phyloP scores from a whole-genome alignment of 495 filamentous ascomycete genomes.

The Neurospora tetrasperma region DNA sequence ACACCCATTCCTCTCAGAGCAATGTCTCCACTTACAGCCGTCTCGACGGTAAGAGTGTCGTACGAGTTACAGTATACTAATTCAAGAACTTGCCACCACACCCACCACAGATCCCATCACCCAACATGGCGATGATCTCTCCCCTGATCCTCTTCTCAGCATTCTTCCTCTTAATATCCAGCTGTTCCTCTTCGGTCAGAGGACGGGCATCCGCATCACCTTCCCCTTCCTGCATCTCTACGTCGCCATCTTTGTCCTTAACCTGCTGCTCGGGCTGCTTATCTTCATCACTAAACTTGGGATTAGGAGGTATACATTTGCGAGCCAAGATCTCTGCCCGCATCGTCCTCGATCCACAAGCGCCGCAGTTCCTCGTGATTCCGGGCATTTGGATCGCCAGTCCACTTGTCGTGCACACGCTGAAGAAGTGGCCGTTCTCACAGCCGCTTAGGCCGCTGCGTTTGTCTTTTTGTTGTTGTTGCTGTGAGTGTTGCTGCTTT shows the following conservation, averaged over 20 bases:
- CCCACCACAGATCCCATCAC: conserved; percentile 28
- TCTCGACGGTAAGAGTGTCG: not conserved
- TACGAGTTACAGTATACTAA: conserved; percentile 2
- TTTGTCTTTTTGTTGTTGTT: not conserved
- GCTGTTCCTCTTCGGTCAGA: conserved; percentile 4
- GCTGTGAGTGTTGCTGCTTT: not conserved
- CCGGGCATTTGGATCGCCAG: conserved; percentile 35
- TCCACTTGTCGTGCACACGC: conserved; percentile 33
- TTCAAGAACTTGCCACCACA: conserved; percentile 40
- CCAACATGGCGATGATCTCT: conserved; percentile 20
- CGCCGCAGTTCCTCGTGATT: conserved; percentile 30
- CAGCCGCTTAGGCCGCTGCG: conserved; percentile 16
- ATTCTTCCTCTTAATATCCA: conserved; percentile 10
- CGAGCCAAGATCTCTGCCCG: conserved; percentile 19
- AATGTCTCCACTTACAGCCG: not conserved
- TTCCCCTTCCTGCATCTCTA: not conserved
- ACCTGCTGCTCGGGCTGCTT: not conserved
- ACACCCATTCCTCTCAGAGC: not conserved
- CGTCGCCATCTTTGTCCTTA: not conserved
- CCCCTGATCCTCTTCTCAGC: conserved; percentile 7
- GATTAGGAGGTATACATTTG: not conserved
- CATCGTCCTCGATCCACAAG: conserved; percentile 34
- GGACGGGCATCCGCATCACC: not conserved
- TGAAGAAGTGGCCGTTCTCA: conserved; percentile 21
- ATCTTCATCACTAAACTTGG: not conserved